phyloP scores from a whole-genome alignment of 1,139 yeast species.

The Candida neerlandica region DNA sequence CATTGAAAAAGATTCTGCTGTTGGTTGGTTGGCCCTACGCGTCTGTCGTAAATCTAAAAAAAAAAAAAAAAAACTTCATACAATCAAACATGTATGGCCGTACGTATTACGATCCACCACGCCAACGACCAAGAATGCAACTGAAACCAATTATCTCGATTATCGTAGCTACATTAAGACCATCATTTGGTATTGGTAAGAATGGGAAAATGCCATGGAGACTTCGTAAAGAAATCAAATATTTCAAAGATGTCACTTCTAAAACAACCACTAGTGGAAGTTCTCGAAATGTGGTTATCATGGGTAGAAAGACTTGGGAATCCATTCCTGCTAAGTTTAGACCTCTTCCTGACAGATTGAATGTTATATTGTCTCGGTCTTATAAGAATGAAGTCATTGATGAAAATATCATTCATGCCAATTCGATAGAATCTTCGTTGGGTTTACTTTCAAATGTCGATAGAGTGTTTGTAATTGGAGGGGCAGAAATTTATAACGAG shows the following conservation, averaged over 20 bases:
- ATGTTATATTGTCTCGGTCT: constrained; percentile 70
- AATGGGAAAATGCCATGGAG: constrained; percentile 90
- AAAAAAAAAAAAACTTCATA: too few relatives aligned
- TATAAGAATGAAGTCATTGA: constrained; percentile 22
- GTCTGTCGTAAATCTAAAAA: too few relatives aligned
- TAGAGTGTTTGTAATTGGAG: constrained; percentile 84
- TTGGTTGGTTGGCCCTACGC: too few relatives aligned
- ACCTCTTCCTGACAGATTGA: constrained; percentile 76
- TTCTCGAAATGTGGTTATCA: constrained; percentile 74
- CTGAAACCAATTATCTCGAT: constrained; percentile 44
- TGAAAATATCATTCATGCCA: constrained; percentile 42
- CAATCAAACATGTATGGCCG: too few relatives aligned
- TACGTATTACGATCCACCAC: too few relatives aligned
- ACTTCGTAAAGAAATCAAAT: constrained; percentile 79
- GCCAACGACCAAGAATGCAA: background rate
- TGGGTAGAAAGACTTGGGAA: constrained; percentile 98
- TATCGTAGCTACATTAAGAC: constrained; percentile 84
- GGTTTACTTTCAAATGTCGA: constrained; percentile 34
- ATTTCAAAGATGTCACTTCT: constrained; percentile 75
- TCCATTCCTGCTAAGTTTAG: constrained; percentile 83
- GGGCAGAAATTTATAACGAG: constrained; percentile 79
- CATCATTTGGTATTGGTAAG: constrained; percentile 81
- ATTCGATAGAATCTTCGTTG: constrained; percentile 51
- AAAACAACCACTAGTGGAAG: constrained; percentile 25
- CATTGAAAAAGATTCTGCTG: too few relatives aligned